These are phyloP conservation scores for Lagenaria siceraria DNA, from an alignment of 306 rosid genomes.

Conservation along the genomic window DNA sequence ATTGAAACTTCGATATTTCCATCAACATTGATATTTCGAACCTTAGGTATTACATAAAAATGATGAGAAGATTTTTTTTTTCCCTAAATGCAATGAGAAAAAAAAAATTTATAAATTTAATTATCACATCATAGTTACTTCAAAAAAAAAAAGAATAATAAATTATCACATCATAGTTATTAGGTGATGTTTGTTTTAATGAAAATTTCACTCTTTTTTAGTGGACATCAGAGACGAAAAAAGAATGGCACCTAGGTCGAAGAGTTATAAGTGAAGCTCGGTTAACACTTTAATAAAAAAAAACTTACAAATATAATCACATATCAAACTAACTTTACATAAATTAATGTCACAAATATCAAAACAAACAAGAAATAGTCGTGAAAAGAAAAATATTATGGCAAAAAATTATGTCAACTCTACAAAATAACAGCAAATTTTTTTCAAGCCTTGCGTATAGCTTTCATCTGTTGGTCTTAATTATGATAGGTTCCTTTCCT, in stretches of 20 bases:
- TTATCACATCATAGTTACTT: too few relatives aligned
- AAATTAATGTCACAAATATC: background rate
- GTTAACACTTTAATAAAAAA: background rate
- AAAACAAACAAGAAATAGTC: background rate
- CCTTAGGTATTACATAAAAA: too few relatives aligned
- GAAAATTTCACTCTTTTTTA: too few relatives aligned
- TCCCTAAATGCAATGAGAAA: too few relatives aligned
- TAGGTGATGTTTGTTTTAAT: too few relatives aligned
- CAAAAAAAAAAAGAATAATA: too few relatives aligned
- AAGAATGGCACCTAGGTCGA: background rate
- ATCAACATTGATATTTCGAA: too few relatives aligned
- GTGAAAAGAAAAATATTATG: background rate
- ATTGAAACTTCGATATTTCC: too few relatives aligned
- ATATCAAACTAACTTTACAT: background rate
- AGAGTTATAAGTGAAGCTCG: background rate
- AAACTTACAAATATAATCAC: background rate
- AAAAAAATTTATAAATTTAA: too few relatives aligned
- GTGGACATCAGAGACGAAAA: too few relatives aligned
- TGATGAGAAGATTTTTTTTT: too few relatives aligned
- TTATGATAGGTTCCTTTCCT: slow-evolving; percentile 50
- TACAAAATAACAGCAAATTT: background rate
- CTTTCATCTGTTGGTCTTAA: background rate
- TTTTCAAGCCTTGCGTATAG: background rate
- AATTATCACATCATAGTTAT: too few relatives aligned
- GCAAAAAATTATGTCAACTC: background rate